These are phyloP conservation scores for Mortierella sp. DNA, from an alignment of 371 early-diverging fungal genomes.

Conservation along the genomic window DNA sequence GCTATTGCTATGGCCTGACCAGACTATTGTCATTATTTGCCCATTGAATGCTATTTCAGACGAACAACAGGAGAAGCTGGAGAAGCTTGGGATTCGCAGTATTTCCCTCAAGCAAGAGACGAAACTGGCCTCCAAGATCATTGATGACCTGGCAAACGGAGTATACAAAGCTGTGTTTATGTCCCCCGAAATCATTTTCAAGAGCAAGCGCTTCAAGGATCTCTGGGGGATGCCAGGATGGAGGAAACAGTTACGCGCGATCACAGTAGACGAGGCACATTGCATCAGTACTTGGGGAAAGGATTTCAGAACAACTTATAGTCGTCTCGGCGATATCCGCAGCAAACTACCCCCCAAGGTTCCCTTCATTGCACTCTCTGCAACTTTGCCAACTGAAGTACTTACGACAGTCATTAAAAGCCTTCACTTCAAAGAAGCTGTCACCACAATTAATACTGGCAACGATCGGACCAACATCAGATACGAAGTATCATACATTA, in stretches of 20 bases:
- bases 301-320: slow-evolving; percentile 7
- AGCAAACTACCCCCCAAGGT: neutral
- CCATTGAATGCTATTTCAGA: slow-evolving; percentile 18
- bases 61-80: slow-evolving; percentile 19
- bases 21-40: slow-evolving; percentile 17
- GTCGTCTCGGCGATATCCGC: slow-evolving; percentile 15
- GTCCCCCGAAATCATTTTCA: slow-evolving; percentile 12
- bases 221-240: slow-evolving; percentile 20
- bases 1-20: slow-evolving; percentile 11
- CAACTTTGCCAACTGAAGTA: slow-evolving; percentile 8
- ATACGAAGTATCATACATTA: neutral
- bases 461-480: slow-evolving; percentile 20
- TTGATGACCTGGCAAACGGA: slow-evolving; percentile 3
- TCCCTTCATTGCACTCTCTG: slow-evolving; percentile 19
- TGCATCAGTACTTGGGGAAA: slow-evolving; percentile 23
- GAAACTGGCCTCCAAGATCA: neutral
- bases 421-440: neutral
- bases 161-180: slow-evolving; percentile 30
- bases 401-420: slow-evolving; percentile 1
- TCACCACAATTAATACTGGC: neutral
- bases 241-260: slow-evolving; percentile 5
- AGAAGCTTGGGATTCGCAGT: slow-evolving; percentile 2
- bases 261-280: slow-evolving; percentile 30
- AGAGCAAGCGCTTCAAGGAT: neutral
- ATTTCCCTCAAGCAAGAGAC: slow-evolving; percentile 6